A percentile compares a stretch with the other conserved stretches of the same genome.
Evolutionary conservation across 257 asterid genomes (phyloP).

Genomic region (Rehmannia glutinosa): DNA sequence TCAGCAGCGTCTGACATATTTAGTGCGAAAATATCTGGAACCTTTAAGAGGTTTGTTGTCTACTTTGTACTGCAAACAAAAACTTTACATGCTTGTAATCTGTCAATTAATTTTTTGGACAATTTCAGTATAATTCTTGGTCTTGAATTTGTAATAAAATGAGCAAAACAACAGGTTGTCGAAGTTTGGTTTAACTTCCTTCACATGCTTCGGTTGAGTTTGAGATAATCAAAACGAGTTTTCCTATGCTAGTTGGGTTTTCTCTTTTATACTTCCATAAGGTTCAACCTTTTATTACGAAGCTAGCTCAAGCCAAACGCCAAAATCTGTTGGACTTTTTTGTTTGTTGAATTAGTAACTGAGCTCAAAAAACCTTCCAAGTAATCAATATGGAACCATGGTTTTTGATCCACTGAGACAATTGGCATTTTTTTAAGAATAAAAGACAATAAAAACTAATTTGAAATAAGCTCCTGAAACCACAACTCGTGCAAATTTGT

Average conservation of each 20-base stretch:
- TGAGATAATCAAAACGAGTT: neutral
- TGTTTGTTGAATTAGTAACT: neutral
- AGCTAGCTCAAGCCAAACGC: neutral
- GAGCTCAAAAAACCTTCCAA: neutral
- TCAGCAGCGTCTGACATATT: constrained; percentile 89
- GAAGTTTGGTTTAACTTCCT: neutral
- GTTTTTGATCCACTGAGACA: constrained; percentile 5
- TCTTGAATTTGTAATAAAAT: constrained; percentile 2
- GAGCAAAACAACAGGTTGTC: neutral
- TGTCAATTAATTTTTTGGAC: constrained; percentile 12
- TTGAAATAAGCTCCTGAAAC: neutral
- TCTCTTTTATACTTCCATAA: neutral
- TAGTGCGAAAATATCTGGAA: constrained; percentile 88
- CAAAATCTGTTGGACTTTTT: neutral
- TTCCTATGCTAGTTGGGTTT: neutral
- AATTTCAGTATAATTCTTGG: constrained; percentile 2
- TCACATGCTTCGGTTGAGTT: neutral
- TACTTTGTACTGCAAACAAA: neutral
- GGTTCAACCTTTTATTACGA: neutral
- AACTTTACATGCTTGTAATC: neutral
- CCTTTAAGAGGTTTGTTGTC: constrained; percentile 68
- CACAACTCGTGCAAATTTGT: neutral
- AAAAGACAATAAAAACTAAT: neutral
- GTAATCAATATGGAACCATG: neutral
- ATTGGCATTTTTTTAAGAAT: neutral